These are phyloP conservation scores for Pneumocystis murina DNA, from an alignment of 1,139 yeast genomes.

Conservation along the genomic window DNA sequence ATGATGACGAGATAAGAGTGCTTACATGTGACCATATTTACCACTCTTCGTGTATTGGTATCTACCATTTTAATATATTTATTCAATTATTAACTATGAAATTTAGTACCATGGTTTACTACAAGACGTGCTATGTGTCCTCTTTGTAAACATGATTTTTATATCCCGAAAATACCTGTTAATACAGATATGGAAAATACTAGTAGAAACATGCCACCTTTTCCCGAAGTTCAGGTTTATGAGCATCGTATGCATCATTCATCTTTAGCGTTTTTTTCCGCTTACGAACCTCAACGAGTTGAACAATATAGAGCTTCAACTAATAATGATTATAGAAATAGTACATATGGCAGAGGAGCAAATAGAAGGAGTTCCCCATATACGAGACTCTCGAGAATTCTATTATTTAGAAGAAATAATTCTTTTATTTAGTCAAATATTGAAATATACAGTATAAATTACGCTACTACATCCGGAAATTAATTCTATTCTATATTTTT, in stretches of 20 bases:
- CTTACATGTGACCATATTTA: conserved; percentile 72
- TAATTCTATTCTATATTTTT: neutral
- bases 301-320: neutral
- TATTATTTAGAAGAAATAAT: neutral
- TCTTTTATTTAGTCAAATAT: neutral
- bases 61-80: neutral
- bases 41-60: conserved; percentile 61
- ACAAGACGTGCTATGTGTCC: conserved; percentile 72
- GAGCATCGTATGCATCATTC: neutral
- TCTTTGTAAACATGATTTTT: conserved; percentile 45
- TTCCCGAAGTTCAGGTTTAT: neutral
- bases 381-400: neutral
- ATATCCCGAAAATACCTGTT: conserved; percentile 16
- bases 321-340: neutral
- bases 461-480: neutral
- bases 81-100: neutral
- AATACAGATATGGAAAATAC: neutral
- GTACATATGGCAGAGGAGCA: neutral
- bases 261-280: neutral
- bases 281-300: neutral
- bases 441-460: neutral
- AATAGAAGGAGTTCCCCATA: neutral
- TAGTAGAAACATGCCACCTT: neutral
- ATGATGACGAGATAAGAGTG: conserved; percentile 53
- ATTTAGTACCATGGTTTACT: conserved; percentile 50